Conservation (phyloP, 768 basidiomycete genomes). For the Porpolomopsis calyptriformis region DNA sequence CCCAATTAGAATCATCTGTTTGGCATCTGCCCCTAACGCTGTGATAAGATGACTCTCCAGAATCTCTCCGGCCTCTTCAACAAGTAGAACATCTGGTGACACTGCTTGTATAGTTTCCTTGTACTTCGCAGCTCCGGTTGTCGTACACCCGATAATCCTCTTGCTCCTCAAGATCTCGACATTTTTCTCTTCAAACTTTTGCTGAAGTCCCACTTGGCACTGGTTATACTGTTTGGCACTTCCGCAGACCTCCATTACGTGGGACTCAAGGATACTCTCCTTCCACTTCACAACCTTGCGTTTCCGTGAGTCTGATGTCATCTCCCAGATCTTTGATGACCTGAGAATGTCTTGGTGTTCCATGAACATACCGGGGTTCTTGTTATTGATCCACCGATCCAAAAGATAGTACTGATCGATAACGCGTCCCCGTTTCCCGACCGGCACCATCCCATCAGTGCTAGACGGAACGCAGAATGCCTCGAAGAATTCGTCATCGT, state of each 20-base stretch:
- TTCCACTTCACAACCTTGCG: conserved; percentile 24
- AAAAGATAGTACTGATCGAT: conserved; percentile 34
- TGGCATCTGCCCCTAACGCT: conserved; percentile 34
- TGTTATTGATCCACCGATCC: conserved; percentile 34
- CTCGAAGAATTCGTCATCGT: conserved; percentile 33
- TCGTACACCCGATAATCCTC: conserved; percentile 57
- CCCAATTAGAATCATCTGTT: conserved; percentile 56
- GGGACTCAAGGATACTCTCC: conserved; percentile 23
- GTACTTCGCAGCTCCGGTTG: conserved; percentile 60
- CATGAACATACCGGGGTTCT: conserved; percentile 34
- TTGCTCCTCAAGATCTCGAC: conserved; percentile 30
- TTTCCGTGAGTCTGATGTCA: conserved; percentile 20
- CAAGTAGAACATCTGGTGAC: conserved; percentile 43
- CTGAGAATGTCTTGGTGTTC: conserved; percentile 15
- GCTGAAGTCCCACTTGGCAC: conserved; percentile 24
- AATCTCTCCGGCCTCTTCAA: conserved; percentile 69
- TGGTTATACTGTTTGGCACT: conserved; percentile 31
- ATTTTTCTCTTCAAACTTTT: conserved; percentile 26
- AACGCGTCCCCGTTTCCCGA: conserved; percentile 30
- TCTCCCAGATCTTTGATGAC: conserved; percentile 26
- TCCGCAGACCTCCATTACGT: conserved; percentile 24
- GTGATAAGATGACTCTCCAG: conserved; percentile 50
- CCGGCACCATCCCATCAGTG: conserved; percentile 34
- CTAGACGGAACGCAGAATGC: conserved; percentile 34
- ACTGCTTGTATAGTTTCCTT: conserved; percentile 34